Conservation (phyloP, 1,284 basidiomycete genomes). For the Thelephora terrestris region DNA sequence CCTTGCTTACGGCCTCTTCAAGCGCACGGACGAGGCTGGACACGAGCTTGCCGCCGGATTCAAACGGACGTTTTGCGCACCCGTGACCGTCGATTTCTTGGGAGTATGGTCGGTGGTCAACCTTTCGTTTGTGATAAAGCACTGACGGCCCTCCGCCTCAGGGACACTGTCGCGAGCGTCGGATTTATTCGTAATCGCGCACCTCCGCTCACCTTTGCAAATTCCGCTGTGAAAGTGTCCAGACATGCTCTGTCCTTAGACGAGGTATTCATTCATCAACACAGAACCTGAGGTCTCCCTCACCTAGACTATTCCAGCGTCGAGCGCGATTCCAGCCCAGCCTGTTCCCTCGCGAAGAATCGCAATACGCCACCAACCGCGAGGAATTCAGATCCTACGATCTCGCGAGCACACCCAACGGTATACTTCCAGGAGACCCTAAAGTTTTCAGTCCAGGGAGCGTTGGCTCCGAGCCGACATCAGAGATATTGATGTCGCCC, state of each 20-base stretch:
- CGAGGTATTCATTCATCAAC: slow-evolving; percentile 19
- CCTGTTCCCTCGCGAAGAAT: slow-evolving; percentile 16
- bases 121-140: not conserved
- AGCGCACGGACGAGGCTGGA: slow-evolving; percentile 29
- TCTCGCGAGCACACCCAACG: too few relatives aligned
- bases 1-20: slow-evolving; percentile 50
- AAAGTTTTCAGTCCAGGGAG: too few relatives aligned
- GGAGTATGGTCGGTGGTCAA: slow-evolving; percentile 20
- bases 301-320: slow-evolving; percentile 12
- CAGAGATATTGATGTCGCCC: too few relatives aligned
- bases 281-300: not conserved
- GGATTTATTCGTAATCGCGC: slow-evolving; percentile 26
- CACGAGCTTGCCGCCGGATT: slow-evolving; percentile 33
- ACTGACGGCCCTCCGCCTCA: not conserved
- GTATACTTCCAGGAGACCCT: too few relatives aligned
- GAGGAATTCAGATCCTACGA: too few relatives aligned
- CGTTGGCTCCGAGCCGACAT: too few relatives aligned
- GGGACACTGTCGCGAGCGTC: slow-evolving; percentile 27
- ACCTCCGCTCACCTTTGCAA: slow-evolving; percentile 31
- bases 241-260: slow-evolving; percentile 35
- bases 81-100: slow-evolving; percentile 43
- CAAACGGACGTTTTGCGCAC: slow-evolving; percentile 40
- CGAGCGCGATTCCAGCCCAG: slow-evolving; percentile 30
- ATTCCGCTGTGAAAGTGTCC: slow-evolving; percentile 30
- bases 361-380: too few relatives aligned